Evolutionary conservation across 1,284 basidiomycete species (phyloP).

Genomic region (Ustilago loliicola): DNA sequence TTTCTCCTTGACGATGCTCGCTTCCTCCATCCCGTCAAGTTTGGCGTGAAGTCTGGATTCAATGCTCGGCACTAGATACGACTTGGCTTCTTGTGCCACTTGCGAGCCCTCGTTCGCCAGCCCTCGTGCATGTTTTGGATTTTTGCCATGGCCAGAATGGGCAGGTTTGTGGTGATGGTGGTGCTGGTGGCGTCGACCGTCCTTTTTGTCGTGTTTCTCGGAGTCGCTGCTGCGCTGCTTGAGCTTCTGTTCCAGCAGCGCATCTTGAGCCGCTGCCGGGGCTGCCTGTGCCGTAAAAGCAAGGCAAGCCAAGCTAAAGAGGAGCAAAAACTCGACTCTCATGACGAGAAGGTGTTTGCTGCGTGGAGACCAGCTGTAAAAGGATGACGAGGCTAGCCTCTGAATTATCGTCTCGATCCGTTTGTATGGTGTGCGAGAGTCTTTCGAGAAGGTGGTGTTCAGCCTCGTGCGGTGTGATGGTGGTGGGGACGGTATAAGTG

Average conservation of each 20-base stretch:
- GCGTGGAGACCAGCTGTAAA: neutral
- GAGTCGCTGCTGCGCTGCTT: slow-evolving; percentile 4
- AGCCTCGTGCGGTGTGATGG: neutral
- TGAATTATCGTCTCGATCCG: neutral
- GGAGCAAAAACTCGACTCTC: slow-evolving; percentile 20
- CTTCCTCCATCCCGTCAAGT: neutral
- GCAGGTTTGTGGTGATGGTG: neutral
- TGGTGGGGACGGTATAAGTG: neutral
- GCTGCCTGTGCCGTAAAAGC: slow-evolving; percentile 41
- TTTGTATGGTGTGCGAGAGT: neutral
- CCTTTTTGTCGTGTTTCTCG: neutral
- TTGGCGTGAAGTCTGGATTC: slow-evolving; percentile 1
- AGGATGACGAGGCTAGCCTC: slow-evolving; percentile 25
- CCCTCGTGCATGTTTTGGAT: neutral
- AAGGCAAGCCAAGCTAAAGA: slow-evolving; percentile 39
- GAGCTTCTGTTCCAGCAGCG: slow-evolving; percentile 4
- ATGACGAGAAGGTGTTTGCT: slow-evolving; percentile 20
- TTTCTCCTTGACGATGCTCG: neutral
- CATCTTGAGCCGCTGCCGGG: slow-evolving; percentile 16
- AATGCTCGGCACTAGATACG: neutral
- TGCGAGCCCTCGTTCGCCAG: neutral
- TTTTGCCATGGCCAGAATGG: neutral
- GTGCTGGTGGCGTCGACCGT: neutral
- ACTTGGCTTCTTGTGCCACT: slow-evolving; percentile 1
- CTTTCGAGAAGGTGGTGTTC: neutral